phyloP scores from a whole-genome alignment of 495 filamentous ascomycete genomes.

The Neurospora sublineolata region DNA sequence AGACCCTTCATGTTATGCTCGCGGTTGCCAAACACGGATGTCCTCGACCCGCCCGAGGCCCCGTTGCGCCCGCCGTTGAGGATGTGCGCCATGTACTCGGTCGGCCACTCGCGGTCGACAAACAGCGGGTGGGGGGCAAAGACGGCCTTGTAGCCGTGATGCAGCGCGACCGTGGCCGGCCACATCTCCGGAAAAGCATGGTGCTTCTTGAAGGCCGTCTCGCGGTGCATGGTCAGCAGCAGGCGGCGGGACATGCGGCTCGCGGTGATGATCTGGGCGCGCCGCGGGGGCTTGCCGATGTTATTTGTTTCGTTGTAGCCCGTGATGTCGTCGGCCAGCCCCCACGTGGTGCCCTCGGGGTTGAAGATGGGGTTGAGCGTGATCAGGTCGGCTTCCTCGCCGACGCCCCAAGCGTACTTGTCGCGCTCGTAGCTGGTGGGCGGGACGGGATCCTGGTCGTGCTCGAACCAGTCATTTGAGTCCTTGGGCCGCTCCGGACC shows the following conservation, averaged over 20 bases:
- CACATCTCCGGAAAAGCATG: slow-evolving; percentile 96
- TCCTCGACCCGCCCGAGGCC: slow-evolving; percentile 57
- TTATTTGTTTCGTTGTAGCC: slow-evolving; percentile 62
- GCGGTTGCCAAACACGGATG: slow-evolving; percentile 67
- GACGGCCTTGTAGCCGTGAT: slow-evolving; percentile 92
- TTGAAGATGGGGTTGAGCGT: slow-evolving; percentile 91
- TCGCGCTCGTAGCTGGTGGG: slow-evolving; percentile 63
- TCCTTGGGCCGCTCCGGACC: slow-evolving; percentile 63
- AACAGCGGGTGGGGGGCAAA: slow-evolving; percentile 86
- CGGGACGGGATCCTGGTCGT: slow-evolving; percentile 59
- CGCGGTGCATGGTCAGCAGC: slow-evolving; percentile 77
- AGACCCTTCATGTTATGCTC: slow-evolving; percentile 85
- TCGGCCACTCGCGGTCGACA: slow-evolving; percentile 84
- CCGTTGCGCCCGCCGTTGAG: slow-evolving; percentile 82
- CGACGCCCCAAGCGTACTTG: slow-evolving; percentile 77
- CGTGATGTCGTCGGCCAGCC: slow-evolving; percentile 75
- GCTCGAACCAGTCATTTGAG: slow-evolving; percentile 53
- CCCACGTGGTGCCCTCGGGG: slow-evolving; percentile 79
- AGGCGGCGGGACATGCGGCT: slow-evolving; percentile 73
- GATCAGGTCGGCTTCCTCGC: slow-evolving; percentile 86
- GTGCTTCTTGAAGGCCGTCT: slow-evolving; percentile 69
- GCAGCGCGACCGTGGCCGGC: slow-evolving; percentile 73
- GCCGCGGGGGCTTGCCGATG: slow-evolving; percentile 56
- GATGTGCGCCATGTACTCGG: slow-evolving; percentile 61
- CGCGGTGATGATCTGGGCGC: slow-evolving; percentile 79